Conservation (phyloP, 257 asterid species). For the Scutellaria minor region DNA sequence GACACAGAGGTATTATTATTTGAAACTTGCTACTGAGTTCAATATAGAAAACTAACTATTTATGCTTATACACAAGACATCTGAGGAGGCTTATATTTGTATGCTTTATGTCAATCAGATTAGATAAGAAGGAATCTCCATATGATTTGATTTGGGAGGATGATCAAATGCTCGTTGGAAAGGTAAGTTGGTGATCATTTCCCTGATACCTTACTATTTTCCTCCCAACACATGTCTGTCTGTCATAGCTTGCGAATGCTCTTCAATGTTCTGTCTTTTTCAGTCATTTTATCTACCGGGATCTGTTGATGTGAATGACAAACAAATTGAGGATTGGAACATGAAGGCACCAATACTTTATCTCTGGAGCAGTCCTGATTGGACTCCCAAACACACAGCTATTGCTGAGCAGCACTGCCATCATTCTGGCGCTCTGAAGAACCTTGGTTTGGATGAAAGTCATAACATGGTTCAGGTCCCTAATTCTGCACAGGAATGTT, state of each 20-base stretch:
- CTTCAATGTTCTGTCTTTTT: conserved; percentile 28
- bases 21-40: not conserved
- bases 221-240: not conserved
- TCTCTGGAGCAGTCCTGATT: conserved; percentile 84
- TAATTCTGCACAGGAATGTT: conserved; percentile 28
- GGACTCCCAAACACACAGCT: conserved; percentile 64
- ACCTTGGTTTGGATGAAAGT: conserved; percentile 31
- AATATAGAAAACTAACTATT: not conserved
- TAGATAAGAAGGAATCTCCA: conserved; percentile 53
- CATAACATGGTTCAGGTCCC: conserved; percentile 23
- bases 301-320: conserved; percentile 67
- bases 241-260: conserved; percentile 7
- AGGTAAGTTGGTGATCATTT: conserved; percentile 49
- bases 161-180: conserved; percentile 66
- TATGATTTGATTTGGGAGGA: conserved; percentile 90
- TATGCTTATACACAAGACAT: not conserved
- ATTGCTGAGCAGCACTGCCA: conserved; percentile 72
- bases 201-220: not conserved
- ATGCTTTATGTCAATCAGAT: conserved; percentile 48
- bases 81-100: conserved; percentile 13
- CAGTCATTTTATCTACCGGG: conserved; percentile 97
- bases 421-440: conserved; percentile 38
- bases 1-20: conserved; percentile 54
- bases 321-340: conserved; percentile 88
- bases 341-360: conserved; percentile 62